Conservation (phyloP, 306 rosid species). For the Malus sieversii region DNA sequence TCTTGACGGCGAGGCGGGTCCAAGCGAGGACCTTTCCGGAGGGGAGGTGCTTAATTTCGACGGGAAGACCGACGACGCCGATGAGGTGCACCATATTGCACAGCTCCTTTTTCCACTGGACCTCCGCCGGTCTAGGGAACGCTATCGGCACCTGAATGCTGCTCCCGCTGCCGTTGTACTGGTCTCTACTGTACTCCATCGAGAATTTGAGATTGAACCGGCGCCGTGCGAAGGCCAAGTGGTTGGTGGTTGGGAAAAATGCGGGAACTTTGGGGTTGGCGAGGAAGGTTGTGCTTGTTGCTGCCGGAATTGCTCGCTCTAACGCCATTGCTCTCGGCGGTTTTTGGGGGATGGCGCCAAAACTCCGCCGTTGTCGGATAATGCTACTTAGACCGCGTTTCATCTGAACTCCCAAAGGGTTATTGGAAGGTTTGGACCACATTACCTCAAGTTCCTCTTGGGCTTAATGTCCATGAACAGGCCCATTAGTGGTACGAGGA, state of each 20-base stretch:
- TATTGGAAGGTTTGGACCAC: not conserved
- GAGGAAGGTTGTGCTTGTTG: constrained; percentile 19
- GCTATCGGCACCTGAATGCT: constrained; percentile 14
- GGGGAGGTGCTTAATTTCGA: constrained; percentile 67
- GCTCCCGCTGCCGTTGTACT: constrained; percentile 2
- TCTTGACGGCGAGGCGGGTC: constrained; percentile 85
- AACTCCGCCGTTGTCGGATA: not conserved
- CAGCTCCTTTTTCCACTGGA: constrained; percentile 86
- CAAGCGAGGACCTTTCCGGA: constrained; percentile 72
- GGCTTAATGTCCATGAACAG: not conserved
- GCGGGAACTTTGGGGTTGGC: not conserved
- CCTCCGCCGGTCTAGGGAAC: constrained; percentile 62
- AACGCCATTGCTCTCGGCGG: constrained; percentile 26
- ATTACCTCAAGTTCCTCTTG: not conserved
- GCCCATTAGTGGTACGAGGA: not conserved
- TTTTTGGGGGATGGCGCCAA: not conserved
- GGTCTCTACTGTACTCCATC: constrained; percentile 25
- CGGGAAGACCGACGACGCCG: constrained; percentile 58
- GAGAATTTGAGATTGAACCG: constrained; percentile 43
- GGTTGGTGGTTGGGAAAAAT: constrained; percentile 4
- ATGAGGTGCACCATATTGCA: constrained; percentile 70
- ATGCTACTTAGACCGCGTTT: not conserved
- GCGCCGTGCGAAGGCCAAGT: constrained; percentile 5
- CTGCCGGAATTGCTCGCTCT: constrained; percentile 19
- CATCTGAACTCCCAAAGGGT: not conserved